Percentiles rank a stretch among this genome's conserved stretches.
Evolutionary conservation across 805 yeast genomes (phyloP).

Genomic region (Tanozyma kutaoensis): DNA sequence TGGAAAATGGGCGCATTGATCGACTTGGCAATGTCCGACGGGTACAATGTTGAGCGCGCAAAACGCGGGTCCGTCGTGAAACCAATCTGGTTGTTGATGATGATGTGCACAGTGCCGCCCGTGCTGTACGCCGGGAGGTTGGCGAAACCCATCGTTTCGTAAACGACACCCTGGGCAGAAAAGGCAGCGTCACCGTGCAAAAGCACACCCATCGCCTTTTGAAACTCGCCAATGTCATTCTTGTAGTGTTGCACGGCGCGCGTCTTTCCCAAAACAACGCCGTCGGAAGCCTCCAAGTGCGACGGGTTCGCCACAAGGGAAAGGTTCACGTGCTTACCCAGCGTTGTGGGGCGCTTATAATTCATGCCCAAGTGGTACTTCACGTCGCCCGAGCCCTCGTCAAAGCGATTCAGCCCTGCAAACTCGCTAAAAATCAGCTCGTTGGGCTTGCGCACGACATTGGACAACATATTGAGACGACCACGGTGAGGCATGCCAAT

Average conservation of each 20-base stretch:
- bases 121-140: constrained; percentile 90
- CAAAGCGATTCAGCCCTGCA: constrained; percentile 78
- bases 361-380: constrained; percentile 99
- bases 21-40: constrained; percentile 93
- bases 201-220: constrained; percentile 83
- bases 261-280: constrained; percentile 95
- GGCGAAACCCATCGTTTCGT: constrained; percentile 94
- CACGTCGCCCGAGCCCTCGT: constrained; percentile 98
- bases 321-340: constrained; percentile 91
- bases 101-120: constrained; percentile 96
- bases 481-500: constrained; percentile 99
- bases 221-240: constrained; percentile 67
- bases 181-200: constrained; percentile 99
- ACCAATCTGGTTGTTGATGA: constrained; percentile 97
- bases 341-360: constrained; percentile 96
- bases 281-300: constrained; percentile 98
- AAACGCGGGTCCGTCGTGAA: constrained; percentile 98
- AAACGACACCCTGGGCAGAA: constrained; percentile 97
- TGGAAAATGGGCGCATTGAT: constrained; percentile 98
- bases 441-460: constrained; percentile 97
- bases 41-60: constrained; percentile 95
- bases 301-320: constrained; percentile 98
- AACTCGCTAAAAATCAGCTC: constrained; percentile 96
- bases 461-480: constrained; percentile 92
- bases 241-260: constrained; percentile 92